Base-by-base conservation (phyloP, 306 rosid genomes). In the Aeschynomene evenia region DNA sequence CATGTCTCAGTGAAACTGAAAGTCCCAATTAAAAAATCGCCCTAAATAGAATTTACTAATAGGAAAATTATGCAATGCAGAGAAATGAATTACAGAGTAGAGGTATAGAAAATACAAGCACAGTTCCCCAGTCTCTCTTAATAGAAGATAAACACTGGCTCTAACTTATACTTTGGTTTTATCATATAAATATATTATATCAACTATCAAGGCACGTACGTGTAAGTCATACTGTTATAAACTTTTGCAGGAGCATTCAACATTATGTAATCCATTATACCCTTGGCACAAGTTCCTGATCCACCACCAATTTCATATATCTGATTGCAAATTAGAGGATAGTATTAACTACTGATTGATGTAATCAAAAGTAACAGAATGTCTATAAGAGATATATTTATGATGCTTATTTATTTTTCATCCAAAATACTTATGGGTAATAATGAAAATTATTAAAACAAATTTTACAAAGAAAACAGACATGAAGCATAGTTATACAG, bases 231-330 rank as follows among this genome's bases (percentile, higher is more conserved):
- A 76, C 76, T 94, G 87, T 88, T 87, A 83, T 88, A 90, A 77
- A 90, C 88, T 84, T 86, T 88, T 61, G 87, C 28, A 46, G 97
- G 98, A 52, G 97, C 98, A 81, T 90, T 94, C 92, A 94, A 81
- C 97, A 80, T 90, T 57, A 94, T 84, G 89, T 90, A 94, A 83
- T 94, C 97, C 96, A 94, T 70, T 78, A 94, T 94, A 67, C 98
- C 97, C 88, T 87, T 90, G 63, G 98, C 98, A 84, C 97, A 93
- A 60, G 90, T 88, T 85, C 98, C 97, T 72, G 97, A 93, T 85
- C 98, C 98, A 79, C 98, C 98, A 52, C 98, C 98, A 80, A 93
- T 93, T 90, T 94, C 98, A 90, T 90, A 94, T 77, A 94, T 90
- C 97, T 94, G 95, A 78, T 74, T 72, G 76, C 78, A 84, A 74